A percentile compares a stretch with the other conserved stretches of the same genome.
Conservation (phyloP, 441 rosid species). For the Gossypium schwendimanii region DNA sequence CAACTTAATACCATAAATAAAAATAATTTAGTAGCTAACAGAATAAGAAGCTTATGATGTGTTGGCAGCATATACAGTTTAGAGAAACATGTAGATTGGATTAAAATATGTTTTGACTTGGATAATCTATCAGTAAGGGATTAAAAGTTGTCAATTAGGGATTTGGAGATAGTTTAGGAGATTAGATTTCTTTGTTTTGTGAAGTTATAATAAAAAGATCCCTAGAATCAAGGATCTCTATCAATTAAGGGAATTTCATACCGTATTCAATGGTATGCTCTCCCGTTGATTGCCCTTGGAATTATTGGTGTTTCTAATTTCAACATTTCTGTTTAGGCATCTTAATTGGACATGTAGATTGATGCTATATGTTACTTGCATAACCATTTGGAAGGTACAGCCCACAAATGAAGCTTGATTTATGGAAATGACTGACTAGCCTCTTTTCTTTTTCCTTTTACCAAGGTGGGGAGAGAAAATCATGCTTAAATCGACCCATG, state of each 20-base stretch:
- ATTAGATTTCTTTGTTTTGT: too few species aligned
- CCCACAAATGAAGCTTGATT: not conserved
- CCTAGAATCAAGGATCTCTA: too few species aligned
- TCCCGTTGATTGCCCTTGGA: too few species aligned
- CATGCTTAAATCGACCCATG: not conserved
- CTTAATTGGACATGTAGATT: not conserved
- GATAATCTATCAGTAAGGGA: too few species aligned
- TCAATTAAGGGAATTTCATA: too few species aligned
- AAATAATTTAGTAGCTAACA: not conserved
- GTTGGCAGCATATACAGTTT: not conserved
- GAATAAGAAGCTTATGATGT: not conserved
- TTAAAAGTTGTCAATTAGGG: too few species aligned
- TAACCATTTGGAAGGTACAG: not conserved
- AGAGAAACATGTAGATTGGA: too few species aligned
- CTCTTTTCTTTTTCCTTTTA: not conserved
- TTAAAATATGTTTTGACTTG: too few species aligned
- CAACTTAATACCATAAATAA: not conserved
- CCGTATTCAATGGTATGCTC: too few species aligned
- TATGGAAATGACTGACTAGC: not conserved
- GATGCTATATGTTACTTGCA: not conserved
- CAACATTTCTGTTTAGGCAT: not conserved
- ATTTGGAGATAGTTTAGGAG: too few species aligned
- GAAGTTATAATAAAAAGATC: too few species aligned
- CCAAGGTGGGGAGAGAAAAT: not conserved
- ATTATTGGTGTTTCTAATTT: too few species aligned